Evolutionary conservation across 2,329 filamentous ascomycete genomes (phyloP).

Genomic region (Cladosporium sp.): DNA sequence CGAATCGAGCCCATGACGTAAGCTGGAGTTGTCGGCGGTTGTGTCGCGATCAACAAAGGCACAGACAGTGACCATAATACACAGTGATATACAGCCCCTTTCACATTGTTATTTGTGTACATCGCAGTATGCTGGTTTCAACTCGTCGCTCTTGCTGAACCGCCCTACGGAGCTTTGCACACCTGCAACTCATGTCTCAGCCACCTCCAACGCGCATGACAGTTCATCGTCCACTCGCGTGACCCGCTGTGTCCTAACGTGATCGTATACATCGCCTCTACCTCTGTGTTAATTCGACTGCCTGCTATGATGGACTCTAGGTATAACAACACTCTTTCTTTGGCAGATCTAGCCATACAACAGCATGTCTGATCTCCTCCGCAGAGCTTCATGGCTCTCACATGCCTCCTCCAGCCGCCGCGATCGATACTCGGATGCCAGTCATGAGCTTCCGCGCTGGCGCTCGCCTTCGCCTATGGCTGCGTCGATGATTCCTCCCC

Average conservation of each 20-base stretch:
- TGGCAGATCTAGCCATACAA: neutral
- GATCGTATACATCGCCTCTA: neutral
- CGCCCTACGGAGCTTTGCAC: neutral
- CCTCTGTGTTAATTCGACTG: neutral
- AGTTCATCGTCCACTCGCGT: conserved; percentile 7
- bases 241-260: conserved; percentile 4
- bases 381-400: conserved; percentile 33
- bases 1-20: neutral
- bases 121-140: neutral
- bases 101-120: no score
- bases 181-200: conserved; percentile 15
- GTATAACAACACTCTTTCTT: neutral
- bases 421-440: conserved; percentile 15
- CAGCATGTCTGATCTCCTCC: conserved; percentile 23
- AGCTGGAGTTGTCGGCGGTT: neutral
- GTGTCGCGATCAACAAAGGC: conserved; percentile 1
- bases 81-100: neutral
- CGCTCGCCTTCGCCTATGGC: conserved; percentile 35
- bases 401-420: conserved; percentile 26
- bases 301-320: conserved; percentile 6
- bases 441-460: conserved; percentile 37
- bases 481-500: conserved; percentile 38
- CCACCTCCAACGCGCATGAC: conserved; percentile 10
- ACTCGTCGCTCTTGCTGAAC: neutral
- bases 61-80: neutral